Evolutionary conservation across 257 asterid genomes (phyloP), one percentile per base, ranked within the genome.

Genomic region (Parsonsia alboflavescens): DNA sequence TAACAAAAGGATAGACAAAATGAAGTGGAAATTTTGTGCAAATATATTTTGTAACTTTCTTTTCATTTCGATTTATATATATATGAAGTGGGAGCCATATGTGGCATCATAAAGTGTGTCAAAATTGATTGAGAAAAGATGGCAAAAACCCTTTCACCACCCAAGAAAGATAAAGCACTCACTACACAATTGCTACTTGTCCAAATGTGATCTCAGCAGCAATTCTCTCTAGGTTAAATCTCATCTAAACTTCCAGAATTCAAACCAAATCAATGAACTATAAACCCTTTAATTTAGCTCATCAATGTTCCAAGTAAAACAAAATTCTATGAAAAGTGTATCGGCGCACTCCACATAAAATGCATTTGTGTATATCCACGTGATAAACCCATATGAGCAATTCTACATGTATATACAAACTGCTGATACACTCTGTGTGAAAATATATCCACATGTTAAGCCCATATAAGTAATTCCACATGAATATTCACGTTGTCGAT

Each of bases 121-220:
- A 63, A 63, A 63, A 63, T 63, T 63, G 48, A 63, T 63, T 63
- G 69, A 63, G 6, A 63, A 30, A 30, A 30, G 42, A 62, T 28
- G 33, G n/a, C 39, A 62, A 62, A 28, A 13, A 4, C 44, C 44
- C 22, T 62, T 30, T 62, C 68, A 65, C 30, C 50, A 39, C 26
- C 7, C 50, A 36, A 19, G 15, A 65, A 39, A 39, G 44, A 30
- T 19, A 28, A 36, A 65, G 30, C 50, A 63, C 22, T 33, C 30
- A 33, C 39, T 33, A 33, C 39, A 33, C n/a, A 22, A 4, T n/a
- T n/a, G n/a, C 30, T 22, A 22, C 30, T 22, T 22, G 36, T 57
- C 10, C 36, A 21, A 33, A 5, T 2, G 2, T 57, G 16, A 22
- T n/a, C 26, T 57, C 36, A 57, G 36, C 16, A n/a, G n/a, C 16